Evolutionary conservation across 176 grass and related monocot genomes (phyloP).

Genomic region (Carex pumila): DNA sequence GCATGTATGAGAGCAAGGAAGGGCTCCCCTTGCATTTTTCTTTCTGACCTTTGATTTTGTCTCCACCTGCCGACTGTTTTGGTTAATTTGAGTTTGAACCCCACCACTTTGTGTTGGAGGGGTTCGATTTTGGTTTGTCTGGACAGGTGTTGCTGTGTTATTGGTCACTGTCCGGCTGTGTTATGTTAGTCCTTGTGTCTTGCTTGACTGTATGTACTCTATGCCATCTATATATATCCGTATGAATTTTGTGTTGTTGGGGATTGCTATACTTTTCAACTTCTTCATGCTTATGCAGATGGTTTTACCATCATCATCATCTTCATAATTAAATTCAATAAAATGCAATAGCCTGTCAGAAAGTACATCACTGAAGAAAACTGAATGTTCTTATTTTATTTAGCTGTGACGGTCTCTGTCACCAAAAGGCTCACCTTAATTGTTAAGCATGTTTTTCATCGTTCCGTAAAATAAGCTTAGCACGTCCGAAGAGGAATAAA

Average conservation of each 20-base stretch:
- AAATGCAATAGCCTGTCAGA: background rate
- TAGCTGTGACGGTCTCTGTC: background rate
- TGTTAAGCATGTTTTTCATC: background rate
- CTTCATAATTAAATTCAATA: background rate
- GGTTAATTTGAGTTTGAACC: slow-evolving; percentile 33
- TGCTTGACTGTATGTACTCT: slow-evolving; percentile 30
- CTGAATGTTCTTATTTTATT: slow-evolving; percentile 4
- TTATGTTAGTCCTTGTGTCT: slow-evolving; percentile 24
- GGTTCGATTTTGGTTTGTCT: slow-evolving; percentile 46
- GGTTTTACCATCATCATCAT: background rate
- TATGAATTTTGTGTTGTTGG: slow-evolving; percentile 37
- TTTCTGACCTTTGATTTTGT: slow-evolving; percentile 36
- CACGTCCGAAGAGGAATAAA: background rate
- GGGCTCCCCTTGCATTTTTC: slow-evolving; percentile 44
- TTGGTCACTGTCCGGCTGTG: slow-evolving; percentile 16
- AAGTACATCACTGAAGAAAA: background rate
- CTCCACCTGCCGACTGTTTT: slow-evolving; percentile 20
- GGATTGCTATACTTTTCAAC: background rate
- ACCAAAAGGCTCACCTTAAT: background rate
- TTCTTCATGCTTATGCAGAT: background rate
- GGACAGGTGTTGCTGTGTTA: slow-evolving; percentile 21
- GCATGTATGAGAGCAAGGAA: slow-evolving; percentile 27
- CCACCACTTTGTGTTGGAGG: slow-evolving; percentile 30
- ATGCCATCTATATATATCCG: slow-evolving; percentile 25
- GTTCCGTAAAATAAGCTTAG: background rate